Evolutionary conservation across 2,329 filamentous ascomycete species (phyloP).

Genomic region (Aotearoamyces nothofagi): DNA sequence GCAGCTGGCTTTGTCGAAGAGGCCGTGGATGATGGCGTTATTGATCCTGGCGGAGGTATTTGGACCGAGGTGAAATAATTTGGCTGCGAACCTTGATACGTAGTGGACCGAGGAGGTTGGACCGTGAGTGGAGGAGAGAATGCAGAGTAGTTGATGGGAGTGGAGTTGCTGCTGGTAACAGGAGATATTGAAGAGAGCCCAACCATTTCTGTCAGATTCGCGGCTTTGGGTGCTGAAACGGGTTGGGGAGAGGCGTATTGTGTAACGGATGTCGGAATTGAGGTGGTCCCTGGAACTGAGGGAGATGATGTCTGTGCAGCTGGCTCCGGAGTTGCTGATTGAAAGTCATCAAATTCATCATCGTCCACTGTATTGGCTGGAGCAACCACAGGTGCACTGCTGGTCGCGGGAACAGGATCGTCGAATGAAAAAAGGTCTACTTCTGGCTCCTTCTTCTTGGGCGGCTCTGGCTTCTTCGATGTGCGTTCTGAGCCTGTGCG

Average conservation of each 20-base stretch:
- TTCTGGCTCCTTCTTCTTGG: constrained; percentile 78
- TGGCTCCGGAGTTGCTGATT: constrained; percentile 56
- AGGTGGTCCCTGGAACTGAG: constrained; percentile 27
- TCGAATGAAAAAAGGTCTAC: constrained; percentile 89
- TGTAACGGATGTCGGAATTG: constrained; percentile 37
- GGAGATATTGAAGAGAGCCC: constrained; percentile 72
- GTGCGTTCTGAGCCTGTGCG: constrained; percentile 27
- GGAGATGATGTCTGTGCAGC: constrained; percentile 25
- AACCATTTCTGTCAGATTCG: constrained; percentile 66
- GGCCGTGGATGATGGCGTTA: constrained; percentile 13
- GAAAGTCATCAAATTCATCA: constrained; percentile 96
- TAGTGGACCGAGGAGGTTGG: constrained; percentile 30
- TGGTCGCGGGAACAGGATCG: constrained; percentile 41
- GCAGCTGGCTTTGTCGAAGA: constrained; percentile 30
- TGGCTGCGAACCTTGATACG: constrained; percentile 64
- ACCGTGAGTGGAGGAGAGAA: constrained; percentile 34
- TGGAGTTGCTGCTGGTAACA: constrained; percentile 37
- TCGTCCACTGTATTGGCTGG: constrained; percentile 46
- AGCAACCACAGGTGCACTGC: constrained; percentile 25
- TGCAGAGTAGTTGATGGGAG: constrained; percentile 48
- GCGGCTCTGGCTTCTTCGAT: constrained; percentile 50
- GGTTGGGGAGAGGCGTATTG: constrained; percentile 76
- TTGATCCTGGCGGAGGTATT: constrained; percentile 20
- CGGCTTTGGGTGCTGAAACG: constrained; percentile 66
- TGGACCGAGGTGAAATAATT: constrained; percentile 92